phyloP scores from a whole-genome alignment of 306 rosid species.

The Senna siamea region DNA sequence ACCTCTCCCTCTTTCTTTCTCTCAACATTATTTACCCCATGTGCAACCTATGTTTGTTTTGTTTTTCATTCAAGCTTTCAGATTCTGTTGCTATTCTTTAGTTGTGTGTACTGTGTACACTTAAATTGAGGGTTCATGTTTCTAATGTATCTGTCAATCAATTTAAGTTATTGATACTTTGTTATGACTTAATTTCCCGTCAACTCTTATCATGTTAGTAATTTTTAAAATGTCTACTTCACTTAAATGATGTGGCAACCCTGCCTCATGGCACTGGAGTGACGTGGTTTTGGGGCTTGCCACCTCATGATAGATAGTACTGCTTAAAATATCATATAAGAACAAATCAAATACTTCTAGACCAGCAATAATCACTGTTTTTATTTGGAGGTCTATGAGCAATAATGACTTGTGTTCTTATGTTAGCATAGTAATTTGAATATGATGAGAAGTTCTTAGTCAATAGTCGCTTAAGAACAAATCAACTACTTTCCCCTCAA shows the following conservation, averaged over 20 bases:
- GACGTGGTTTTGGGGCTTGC: background rate
- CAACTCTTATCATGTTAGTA: background rate
- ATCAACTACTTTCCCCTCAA: background rate
- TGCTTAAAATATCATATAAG: background rate
- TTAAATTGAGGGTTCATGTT: background rate
- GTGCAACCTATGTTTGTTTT: background rate
- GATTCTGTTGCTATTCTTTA: background rate
- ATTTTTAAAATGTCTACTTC: background rate
- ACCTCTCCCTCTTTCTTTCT: background rate
- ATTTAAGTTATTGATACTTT: background rate
- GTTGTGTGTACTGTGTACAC: background rate
- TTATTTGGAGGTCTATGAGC: background rate
- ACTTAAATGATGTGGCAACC: background rate
- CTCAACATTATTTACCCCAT: background rate
- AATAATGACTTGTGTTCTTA: background rate
- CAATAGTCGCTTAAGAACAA: background rate
- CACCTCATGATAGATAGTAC: background rate
- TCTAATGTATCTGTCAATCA: constrained; percentile 2
- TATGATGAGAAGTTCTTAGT: background rate
- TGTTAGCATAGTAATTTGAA: background rate
- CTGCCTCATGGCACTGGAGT: background rate
- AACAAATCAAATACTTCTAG: background rate
- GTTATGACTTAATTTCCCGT: constrained; percentile 1
- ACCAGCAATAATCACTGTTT: background rate
- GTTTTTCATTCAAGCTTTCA: background rate